Evolutionary conservation across 768 basidiomycete species (phyloP).

Genomic region (Neoboletus magnificus): DNA sequence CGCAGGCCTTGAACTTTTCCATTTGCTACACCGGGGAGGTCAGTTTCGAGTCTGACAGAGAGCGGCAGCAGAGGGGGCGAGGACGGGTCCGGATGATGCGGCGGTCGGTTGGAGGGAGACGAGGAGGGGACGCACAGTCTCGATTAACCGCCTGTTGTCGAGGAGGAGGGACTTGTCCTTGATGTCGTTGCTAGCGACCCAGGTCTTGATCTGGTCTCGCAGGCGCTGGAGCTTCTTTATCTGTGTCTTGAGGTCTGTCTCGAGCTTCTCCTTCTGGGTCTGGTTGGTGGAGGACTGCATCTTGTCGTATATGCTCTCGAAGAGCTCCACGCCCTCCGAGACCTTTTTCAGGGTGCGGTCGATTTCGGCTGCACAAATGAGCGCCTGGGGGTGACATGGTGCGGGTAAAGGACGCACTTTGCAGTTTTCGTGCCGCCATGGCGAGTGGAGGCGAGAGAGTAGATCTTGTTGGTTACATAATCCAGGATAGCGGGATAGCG

Average conservation of each 20-base stretch:
- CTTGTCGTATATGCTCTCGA: slow-evolving; percentile 96
- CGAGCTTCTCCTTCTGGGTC: slow-evolving; percentile 98
- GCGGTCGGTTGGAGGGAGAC: background rate
- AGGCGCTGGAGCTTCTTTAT: slow-evolving; percentile 92
- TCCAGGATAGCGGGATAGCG: background rate
- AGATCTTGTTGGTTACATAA: slow-evolving; percentile 22
- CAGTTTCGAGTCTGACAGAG: background rate
- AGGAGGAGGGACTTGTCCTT: slow-evolving; percentile 94
- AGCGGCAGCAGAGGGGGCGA: slow-evolving; percentile 10
- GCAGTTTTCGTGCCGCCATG: slow-evolving; percentile 91
- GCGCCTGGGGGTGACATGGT: background rate
- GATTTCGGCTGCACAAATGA: slow-evolving; percentile 79
- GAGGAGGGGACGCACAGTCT: slow-evolving; percentile 66
- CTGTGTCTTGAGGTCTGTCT: slow-evolving; percentile 94
- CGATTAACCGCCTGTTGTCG: slow-evolving; percentile 94
- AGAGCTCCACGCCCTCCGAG: slow-evolving; percentile 89
- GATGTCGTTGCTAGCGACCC: slow-evolving; percentile 97
- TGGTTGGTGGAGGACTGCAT: slow-evolving; percentile 95
- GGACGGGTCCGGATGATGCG: background rate
- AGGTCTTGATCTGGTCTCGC: slow-evolving; percentile 89
- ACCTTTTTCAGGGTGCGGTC: slow-evolving; percentile 99
- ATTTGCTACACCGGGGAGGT: slow-evolving; percentile 74
- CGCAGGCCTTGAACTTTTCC: slow-evolving; percentile 99
- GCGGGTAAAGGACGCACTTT: slow-evolving; percentile 49
- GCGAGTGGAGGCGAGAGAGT: slow-evolving; percentile 12